Evolutionary conservation across 495 filamentous ascomycete genomes (phyloP).

Genomic region (Podospora australis): DNA sequence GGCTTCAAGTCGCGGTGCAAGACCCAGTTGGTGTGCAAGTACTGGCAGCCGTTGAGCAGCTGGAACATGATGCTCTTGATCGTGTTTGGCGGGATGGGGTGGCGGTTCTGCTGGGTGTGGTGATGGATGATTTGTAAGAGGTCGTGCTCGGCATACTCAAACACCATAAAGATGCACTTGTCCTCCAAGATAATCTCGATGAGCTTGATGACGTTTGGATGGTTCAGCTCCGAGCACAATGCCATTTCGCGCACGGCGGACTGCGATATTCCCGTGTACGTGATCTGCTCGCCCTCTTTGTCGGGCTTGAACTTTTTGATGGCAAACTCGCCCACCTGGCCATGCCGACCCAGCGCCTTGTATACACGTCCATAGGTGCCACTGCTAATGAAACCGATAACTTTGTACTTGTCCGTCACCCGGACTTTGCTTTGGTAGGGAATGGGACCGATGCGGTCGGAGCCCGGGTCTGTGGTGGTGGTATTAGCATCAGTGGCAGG

Average conservation of each 20-base stretch:
- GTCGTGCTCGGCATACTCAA: slow-evolving; percentile 97
- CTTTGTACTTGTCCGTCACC: slow-evolving; percentile 85
- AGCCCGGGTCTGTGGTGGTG: slow-evolving; percentile 34
- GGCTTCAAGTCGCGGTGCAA: slow-evolving; percentile 95
- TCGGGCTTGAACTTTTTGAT: slow-evolving; percentile 99
- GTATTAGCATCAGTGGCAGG: slow-evolving; percentile 17
- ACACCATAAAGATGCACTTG: slow-evolving; percentile 99
- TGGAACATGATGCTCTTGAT: slow-evolving; percentile 93
- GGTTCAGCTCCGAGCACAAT: slow-evolving; percentile 87
- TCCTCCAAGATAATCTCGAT: slow-evolving; percentile 97
- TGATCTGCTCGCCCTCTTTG: slow-evolving; percentile 89
- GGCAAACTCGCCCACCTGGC: slow-evolving; percentile 71
- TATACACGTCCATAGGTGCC: slow-evolving; percentile 99
- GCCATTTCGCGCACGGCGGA: slow-evolving; percentile 98
- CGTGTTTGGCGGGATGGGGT: slow-evolving; percentile 79
- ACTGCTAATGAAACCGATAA: slow-evolving; percentile 95
- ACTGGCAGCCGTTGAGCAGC: slow-evolving; percentile 86
- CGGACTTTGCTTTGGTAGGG: slow-evolving; percentile 80
- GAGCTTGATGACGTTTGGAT: slow-evolving; percentile 83
- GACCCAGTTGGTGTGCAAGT: slow-evolving; percentile 96
- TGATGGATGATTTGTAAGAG: slow-evolving; percentile 97
- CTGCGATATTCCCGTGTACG: slow-evolving; percentile 97
- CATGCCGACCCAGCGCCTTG: slow-evolving; percentile 79
- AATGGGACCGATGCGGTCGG: slow-evolving; percentile 40
- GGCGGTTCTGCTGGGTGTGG: slow-evolving; percentile 80